phyloP scores from a whole-genome alignment of 306 rosid species.

The Dalbergia cochinchinensis region DNA sequence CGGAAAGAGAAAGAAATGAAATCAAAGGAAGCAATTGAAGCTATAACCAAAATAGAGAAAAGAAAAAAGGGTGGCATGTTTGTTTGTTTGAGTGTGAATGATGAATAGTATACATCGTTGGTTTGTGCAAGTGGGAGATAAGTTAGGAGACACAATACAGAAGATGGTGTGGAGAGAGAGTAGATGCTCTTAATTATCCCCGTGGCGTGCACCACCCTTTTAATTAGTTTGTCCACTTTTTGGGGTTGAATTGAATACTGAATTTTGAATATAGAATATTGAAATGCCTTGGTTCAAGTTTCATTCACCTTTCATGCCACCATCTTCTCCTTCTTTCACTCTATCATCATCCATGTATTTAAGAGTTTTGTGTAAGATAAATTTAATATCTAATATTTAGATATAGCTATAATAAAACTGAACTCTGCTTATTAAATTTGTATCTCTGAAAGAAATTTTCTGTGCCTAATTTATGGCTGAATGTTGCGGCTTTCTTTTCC shows the following conservation, averaged over 20 bases:
- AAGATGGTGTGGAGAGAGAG: not conserved
- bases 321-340: not conserved
- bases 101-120: conserved; percentile 44
- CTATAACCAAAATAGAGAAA: not conserved
- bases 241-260: conserved; percentile 26
- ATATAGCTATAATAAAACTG: too few relatives aligned
- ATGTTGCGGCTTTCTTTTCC: not conserved
- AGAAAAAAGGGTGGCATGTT: conserved; percentile 7
- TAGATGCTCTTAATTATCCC: conserved; percentile 55
- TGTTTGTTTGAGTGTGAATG: conserved; percentile 28
- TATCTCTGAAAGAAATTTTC: too few relatives aligned
- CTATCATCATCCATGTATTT: not conserved
- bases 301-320: conserved; percentile 50
- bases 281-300: not conserved
- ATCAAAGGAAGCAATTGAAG: conserved; percentile 29
- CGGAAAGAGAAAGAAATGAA: conserved; percentile 31
- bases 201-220: conserved; percentile 31
- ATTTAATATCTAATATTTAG: too few relatives aligned
- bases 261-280: conserved; percentile 19
- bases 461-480: not conserved
- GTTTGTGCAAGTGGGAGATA: conserved; percentile 58
- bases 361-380: too few relatives aligned
- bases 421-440: too few relatives aligned
- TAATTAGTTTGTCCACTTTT: conserved; percentile 50
- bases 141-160: conserved; percentile 12